Evolutionary conservation across 2,329 filamentous ascomycete species (phyloP), one percentile per base, ranked within the genome.

Genomic region (Colletotrichum plurivorum): DNA sequence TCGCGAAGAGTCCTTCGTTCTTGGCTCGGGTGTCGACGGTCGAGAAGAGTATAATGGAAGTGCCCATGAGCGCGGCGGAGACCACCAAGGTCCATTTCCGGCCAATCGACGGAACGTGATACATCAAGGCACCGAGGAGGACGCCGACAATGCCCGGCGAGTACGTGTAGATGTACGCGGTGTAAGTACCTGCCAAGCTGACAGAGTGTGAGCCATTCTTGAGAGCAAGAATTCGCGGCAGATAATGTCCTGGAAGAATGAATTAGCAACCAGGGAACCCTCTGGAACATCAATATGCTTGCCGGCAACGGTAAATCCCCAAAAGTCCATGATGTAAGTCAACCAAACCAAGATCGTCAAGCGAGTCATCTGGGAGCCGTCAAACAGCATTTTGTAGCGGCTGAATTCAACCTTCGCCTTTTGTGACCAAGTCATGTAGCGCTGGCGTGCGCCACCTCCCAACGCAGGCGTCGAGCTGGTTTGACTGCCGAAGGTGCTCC

Each of bases 161-260:
- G 75, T 88, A 88, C 2, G 87, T 88, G 73, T 85, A 85, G 41
- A 88, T 82, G 74, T 88, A 88, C 4, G 81, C 83, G 18, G 84
- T 82, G 71, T 88, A 88, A 0, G 85, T 88, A 9, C 73, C 81
- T 73, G 59, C 73, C 12, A 88, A 79, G 3, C 82, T 81, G 4
- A 84, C 78, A 4, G 80, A 72, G 12, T 82, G 78, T 0, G 78
- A 78, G 15, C 82, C 82, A 64, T 88, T 87, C 72, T 88, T 88
- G n/a, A 83, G 71, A 4, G 84, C 84, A 2, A 88, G 76, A 56
- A 88, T 87, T 3, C 79, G 78, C 0, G 85, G 86, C 5, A 87
- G 78, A 64, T 85, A 81, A 52, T 79, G 79, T 7, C 79, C 78
- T 80, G 8, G 2, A 3, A 1, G 13, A 51, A 2, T 16, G 10